Base-by-base conservation (phyloP, 2,329 filamentous ascomycete species). In the Meredithiella fracta region DNA sequence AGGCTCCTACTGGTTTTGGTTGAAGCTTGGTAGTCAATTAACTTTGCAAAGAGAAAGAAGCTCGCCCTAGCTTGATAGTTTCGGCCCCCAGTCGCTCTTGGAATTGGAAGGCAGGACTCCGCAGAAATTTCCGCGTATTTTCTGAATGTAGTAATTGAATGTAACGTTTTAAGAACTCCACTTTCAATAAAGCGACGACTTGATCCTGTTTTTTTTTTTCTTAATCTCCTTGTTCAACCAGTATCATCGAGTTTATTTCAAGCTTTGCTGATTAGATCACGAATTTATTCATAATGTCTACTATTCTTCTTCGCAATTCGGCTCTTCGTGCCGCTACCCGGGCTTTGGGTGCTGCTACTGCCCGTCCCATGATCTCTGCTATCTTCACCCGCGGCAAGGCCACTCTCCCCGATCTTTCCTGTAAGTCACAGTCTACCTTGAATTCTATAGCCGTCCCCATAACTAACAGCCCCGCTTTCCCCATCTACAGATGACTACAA, bases 301-400 rank as follows among this genome's bases (percentile, higher is more conserved):
- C 83, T 57, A 76, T 83, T 60, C 77, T 94, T 62, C 74, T 94
- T 67, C 83, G 86, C 66, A 80, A 80, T 62, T 77, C 80, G 63
- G 74, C 81, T 63, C 70, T 75, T 60, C 85, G 87, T 69, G 78
- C 83, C 61, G 83, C 83, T 64, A 75, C 91, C 60, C 80, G 86
- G 65, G 78, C 83, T 62, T 73, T 76, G 64, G 78, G 79, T 65
- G 73, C 79, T 58, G 79, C 78, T 67, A 75, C 77, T 60, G 70
- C 75, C 57, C 76, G 79, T 63, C 79, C 82, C 65, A 73, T 86
- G 65, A 80, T 83, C 62, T 80, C 80, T 69, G 83, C 83, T 63
- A 85, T 78, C 67, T 94, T 94, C 65, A 77, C 83, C 63, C 83
- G 89, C 65, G 82, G 80, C 72, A 96, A 96, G 76, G 91, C 86